Evolutionary conservation across 2,329 filamentous ascomycete genomes (phyloP).

Genomic region (Rutstroemia sp.): DNA sequence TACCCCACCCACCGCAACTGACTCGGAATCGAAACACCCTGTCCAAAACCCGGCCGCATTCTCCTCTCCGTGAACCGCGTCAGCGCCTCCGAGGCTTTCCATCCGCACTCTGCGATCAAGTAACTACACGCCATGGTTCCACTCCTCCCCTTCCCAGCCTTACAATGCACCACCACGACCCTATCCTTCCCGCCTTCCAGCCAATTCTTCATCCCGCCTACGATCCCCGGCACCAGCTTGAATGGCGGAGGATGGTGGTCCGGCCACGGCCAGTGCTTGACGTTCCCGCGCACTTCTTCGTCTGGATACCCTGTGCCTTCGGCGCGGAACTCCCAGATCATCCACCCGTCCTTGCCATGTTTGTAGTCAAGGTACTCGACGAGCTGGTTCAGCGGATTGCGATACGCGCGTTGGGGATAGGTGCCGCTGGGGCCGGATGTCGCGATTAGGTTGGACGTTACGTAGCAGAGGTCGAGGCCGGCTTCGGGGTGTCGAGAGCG

Average conservation of each 20-base stretch:
- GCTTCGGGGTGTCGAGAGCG: slow-evolving; percentile 78
- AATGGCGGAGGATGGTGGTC: slow-evolving; percentile 98
- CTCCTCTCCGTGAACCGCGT: slow-evolving; percentile 69
- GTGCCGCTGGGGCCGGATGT: slow-evolving; percentile 81
- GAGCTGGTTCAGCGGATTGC: slow-evolving; percentile 82
- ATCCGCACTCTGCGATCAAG: slow-evolving; percentile 78
- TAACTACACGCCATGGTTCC: slow-evolving; percentile 86
- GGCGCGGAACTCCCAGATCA: slow-evolving; percentile 95
- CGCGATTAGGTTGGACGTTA: slow-evolving; percentile 67
- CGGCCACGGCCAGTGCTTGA: slow-evolving; percentile 91
- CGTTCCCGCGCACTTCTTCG: slow-evolving; percentile 73
- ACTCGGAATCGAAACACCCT: slow-evolving; percentile 86
- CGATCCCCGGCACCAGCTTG: slow-evolving; percentile 75
- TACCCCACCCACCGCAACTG: slow-evolving; percentile 85
- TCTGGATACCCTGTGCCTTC: slow-evolving; percentile 96
- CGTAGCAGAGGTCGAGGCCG: slow-evolving; percentile 90
- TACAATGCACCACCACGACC: slow-evolving; percentile 91
- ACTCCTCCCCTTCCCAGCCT: slow-evolving; percentile 90
- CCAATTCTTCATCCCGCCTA: slow-evolving; percentile 92
- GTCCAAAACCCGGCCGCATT: slow-evolving; percentile 84
- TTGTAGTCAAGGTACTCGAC: slow-evolving; percentile 82
- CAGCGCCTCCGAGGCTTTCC: slow-evolving; percentile 56
- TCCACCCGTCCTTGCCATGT: slow-evolving; percentile 71
- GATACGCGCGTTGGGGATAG: slow-evolving; percentile 86
- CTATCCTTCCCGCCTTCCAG: slow-evolving; percentile 42